Conservation (phyloP, 306 rosid genomes). For the Glycine latifolia region DNA sequence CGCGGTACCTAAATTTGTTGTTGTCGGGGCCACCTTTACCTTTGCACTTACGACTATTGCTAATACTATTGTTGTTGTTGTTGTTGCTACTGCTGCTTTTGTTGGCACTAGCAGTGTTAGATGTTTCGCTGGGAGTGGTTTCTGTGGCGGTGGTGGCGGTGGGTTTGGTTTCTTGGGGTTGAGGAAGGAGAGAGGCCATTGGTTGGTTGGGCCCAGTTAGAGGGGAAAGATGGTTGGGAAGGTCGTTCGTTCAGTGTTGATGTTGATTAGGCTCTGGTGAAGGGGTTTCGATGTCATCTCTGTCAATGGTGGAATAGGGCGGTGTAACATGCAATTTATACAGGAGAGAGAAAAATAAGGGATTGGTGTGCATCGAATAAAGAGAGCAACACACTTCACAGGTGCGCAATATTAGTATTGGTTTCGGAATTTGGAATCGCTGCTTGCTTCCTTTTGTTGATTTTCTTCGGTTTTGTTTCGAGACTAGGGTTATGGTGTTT, state of each 20-base stretch:
- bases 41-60: conserved; percentile 49
- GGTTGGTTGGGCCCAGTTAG: conserved; percentile 43
- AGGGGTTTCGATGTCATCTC: conserved; percentile 49
- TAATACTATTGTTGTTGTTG: too few species aligned
- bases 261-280: conserved; percentile 45
- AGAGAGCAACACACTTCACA: background rate
- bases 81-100: background rate
- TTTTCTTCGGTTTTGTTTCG: conserved; percentile 22
- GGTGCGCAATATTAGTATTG: conserved; percentile 15
- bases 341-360: conserved; percentile 13
- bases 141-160: conserved; percentile 46
- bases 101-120: background rate
- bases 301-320: conserved; percentile 88
- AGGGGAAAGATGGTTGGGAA: conserved; percentile 40
- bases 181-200: conserved; percentile 55
- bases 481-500: background rate
- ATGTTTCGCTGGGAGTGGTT: conserved; percentile 42
- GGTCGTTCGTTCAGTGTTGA: conserved; percentile 78
- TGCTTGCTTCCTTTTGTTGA: background rate
- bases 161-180: conserved; percentile 44
- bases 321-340: conserved; percentile 56
- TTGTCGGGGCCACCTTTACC: conserved; percentile 98
- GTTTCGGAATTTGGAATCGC: conserved; percentile 64
- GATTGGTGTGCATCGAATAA: conserved; percentile 52
- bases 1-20: conserved; percentile 88